Percentiles rank a stretch among this genome's conserved stretches.
phyloP scores from a whole-genome alignment of 225 moss, liverwort and hornwort genomes.

The Neckera pumila region DNA sequence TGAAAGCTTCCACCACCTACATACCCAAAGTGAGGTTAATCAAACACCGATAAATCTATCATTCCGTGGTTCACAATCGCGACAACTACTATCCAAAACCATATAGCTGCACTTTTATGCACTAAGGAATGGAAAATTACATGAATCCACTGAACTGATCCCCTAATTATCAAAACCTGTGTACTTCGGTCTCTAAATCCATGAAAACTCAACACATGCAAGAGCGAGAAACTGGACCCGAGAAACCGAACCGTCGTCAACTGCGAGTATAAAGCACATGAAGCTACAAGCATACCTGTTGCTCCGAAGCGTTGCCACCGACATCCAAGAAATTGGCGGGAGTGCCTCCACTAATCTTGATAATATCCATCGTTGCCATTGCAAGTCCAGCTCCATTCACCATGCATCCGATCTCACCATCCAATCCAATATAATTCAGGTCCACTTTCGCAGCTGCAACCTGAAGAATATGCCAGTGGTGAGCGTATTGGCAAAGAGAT shows the following conservation, averaged over 20 bases:
- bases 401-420: conserved; percentile 99
- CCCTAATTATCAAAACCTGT: neutral
- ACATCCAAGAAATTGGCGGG: conserved; percentile 98
- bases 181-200: neutral
- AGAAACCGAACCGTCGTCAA: neutral
- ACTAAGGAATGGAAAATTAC: neutral
- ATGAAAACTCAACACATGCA: neutral
- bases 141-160: neutral
- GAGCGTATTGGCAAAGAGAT: too few relatives aligned
- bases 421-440: conserved; percentile 91
- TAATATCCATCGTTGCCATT: conserved; percentile 99
- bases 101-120: neutral
- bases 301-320: conserved; percentile 90
- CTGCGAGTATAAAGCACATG: neutral
- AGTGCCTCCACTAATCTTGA: conserved; percentile 94
- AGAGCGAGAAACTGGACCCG: neutral
- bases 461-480: conserved; percentile 13
- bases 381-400: conserved; percentile 99
- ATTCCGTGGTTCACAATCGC: neutral
- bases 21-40: neutral
- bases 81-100: neutral
- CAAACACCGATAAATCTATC: neutral
- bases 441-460: conserved; percentile 84
- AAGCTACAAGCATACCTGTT: conserved; percentile 39
- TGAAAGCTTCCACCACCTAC: conserved; percentile 95